A percentile compares a stretch with the other conserved stretches of the same genome.
These are phyloP conservation scores for Nicotiana obtusifolia DNA, from an alignment of 257 asterid species.

Conservation along the genomic window DNA sequence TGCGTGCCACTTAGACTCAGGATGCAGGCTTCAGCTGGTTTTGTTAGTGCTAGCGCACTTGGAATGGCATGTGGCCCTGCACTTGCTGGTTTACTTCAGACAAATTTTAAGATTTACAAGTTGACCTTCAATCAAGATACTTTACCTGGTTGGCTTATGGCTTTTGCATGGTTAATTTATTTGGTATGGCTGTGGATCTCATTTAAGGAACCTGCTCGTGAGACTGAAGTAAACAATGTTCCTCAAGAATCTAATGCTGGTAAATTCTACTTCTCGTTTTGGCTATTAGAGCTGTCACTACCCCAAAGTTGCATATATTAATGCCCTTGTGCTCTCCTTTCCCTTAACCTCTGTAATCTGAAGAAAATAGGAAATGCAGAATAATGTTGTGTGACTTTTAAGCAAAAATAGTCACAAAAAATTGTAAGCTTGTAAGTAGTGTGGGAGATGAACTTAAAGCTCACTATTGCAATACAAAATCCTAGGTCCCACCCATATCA, in stretches of 20 bases:
- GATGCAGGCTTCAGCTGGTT: conserved; percentile 97
- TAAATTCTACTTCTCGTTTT: neutral
- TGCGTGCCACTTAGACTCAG: conserved; percentile 89
- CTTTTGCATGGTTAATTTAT: conserved; percentile 70
- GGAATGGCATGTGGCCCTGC: conserved; percentile 99
- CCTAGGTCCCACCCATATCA: no score
- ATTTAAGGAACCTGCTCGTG: conserved; percentile 68
- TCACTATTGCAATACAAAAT: no score
- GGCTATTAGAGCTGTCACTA: neutral
- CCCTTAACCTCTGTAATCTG: neutral
- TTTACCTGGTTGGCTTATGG: conserved; percentile 98
- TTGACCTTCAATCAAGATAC: conserved; percentile 77
- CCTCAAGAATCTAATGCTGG: conserved; percentile 39
- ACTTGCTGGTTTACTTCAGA: conserved; percentile 84
- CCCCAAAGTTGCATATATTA: neutral
- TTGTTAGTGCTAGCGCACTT: conserved; percentile 97
- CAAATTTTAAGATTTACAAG: conserved; percentile 52
- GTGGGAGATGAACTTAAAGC: no score
- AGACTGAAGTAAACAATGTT: conserved; percentile 29
- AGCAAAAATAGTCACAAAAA: no score
- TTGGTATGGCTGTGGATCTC: conserved; percentile 76
- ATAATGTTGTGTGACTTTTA: no score
- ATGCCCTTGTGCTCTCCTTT: neutral
- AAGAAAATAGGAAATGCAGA: no score
- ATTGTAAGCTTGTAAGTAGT: no score